These are phyloP conservation scores for Malus hybrid DNA, from an alignment of 331 rosid genomes.

Conservation along the genomic window DNA sequence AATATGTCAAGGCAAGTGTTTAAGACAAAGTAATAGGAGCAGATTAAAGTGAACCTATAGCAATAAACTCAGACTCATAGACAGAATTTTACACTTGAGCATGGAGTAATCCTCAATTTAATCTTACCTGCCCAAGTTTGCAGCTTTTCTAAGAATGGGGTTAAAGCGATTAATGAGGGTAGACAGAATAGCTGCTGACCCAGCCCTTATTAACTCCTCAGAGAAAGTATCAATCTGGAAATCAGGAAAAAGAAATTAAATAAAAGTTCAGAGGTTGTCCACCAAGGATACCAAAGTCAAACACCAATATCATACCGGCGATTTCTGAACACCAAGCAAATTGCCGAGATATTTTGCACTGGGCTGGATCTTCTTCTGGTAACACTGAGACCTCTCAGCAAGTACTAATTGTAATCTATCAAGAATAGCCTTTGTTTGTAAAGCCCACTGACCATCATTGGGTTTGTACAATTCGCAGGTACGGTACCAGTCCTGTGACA, in stretches of 20 bases:
- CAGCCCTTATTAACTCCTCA: constrained; percentile 25
- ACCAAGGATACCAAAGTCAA: not conserved
- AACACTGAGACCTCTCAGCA: constrained; percentile 23
- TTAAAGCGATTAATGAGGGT: constrained; percentile 18
- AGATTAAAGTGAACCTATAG: not conserved
- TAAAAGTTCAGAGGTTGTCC: not conserved
- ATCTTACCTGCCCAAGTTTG: constrained; percentile 29
- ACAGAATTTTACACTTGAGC: not conserved
- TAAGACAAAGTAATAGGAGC: not conserved
- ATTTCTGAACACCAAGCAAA: constrained; percentile 25
- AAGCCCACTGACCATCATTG: constrained; percentile 26
- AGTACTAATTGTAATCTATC: constrained; percentile 23
- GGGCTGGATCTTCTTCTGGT: constrained; percentile 27
- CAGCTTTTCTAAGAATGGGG: constrained; percentile 18
- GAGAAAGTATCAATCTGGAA: constrained; percentile 19
- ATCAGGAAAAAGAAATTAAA: constrained; percentile 1
- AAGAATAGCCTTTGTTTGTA: constrained; percentile 28
- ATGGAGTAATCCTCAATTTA: not conserved
- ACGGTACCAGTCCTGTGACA: constrained; percentile 28
- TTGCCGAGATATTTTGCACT: constrained; percentile 22
- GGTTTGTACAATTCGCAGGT: constrained; percentile 14
- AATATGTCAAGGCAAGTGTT: not conserved
- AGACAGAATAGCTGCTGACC: constrained; percentile 21
- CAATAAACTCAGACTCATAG: not conserved
- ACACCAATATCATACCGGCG: constrained; percentile 18